Conservation (phyloP, 73 alveolate genomes). For the Diophrys sp. region DNA sequence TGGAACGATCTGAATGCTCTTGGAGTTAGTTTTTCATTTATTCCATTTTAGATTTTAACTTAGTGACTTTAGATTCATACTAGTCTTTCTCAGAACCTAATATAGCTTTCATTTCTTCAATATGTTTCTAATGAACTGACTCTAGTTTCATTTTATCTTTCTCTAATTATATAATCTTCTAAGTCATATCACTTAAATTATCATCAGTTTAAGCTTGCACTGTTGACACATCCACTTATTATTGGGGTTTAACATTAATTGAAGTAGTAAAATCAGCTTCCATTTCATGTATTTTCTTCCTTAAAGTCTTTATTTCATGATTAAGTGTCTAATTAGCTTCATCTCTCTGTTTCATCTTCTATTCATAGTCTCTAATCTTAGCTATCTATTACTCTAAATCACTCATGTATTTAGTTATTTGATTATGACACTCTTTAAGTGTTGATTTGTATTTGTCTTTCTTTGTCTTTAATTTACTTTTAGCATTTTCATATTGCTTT, state of each 20-base stretch:
- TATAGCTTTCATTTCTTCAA: background rate
- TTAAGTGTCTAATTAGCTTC: background rate
- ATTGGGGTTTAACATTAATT: background rate
- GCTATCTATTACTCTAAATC: background rate
- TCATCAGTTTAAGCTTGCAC: background rate
- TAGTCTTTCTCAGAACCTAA: background rate
- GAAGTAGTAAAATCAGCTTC: background rate
- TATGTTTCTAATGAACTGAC: background rate
- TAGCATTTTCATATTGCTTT: background rate
- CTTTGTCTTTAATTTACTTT: background rate
- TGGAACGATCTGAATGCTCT: background rate
- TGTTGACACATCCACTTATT: background rate
- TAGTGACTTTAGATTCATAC: background rate
- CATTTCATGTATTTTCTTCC: background rate
- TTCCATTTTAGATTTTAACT: background rate
- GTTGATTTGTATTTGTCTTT: slow-evolving; percentile 2
- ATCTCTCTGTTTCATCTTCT: background rate
- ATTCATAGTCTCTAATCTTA: background rate
- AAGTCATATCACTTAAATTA: background rate
- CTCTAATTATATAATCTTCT: background rate
- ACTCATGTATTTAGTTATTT: background rate
- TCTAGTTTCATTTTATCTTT: background rate
- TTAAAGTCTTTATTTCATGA: background rate
- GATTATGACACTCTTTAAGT: background rate
- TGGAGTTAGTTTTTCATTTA: background rate